phyloP scores from a whole-genome alignment of 306 rosid genomes.

The Casuarina equisetifolia region DNA sequence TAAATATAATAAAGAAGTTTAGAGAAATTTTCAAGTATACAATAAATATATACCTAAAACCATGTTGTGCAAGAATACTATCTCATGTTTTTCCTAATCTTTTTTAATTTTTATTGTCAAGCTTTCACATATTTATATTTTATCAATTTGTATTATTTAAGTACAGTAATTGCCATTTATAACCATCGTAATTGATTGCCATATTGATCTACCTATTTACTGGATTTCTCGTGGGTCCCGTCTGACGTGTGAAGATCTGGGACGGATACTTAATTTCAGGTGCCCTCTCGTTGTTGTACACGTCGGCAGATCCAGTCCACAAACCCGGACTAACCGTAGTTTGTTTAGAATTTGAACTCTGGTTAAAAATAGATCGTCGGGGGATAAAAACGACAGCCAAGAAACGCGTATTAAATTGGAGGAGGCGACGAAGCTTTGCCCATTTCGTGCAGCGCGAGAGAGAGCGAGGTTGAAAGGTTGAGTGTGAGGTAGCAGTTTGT shows the following conservation, averaged over 20 bases:
- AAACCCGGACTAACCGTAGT: constrained; percentile 18
- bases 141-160: too few species aligned
- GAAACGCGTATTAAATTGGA: constrained; percentile 3
- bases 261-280: neutral
- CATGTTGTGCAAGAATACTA: too few species aligned
- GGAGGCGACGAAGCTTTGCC: neutral
- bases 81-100: too few species aligned
- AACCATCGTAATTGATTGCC: too few species aligned
- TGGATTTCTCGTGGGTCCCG: neutral
- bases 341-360: neutral
- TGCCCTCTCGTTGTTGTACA: neutral
- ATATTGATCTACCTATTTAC: too few species aligned
- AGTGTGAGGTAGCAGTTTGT: neutral
- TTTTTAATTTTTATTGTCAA: too few species aligned
- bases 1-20: too few species aligned
- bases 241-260: neutral
- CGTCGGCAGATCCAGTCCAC: neutral
- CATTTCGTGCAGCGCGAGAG: neutral
- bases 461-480: neutral
- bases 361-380: neutral
- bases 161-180: too few species aligned
- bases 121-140: too few species aligned
- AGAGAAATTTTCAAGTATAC: too few species aligned
- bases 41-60: too few species aligned
- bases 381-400: constrained; percentile 22